Base-by-base conservation (phyloP, 345 rosid species). In the Turnera subulata region DNA sequence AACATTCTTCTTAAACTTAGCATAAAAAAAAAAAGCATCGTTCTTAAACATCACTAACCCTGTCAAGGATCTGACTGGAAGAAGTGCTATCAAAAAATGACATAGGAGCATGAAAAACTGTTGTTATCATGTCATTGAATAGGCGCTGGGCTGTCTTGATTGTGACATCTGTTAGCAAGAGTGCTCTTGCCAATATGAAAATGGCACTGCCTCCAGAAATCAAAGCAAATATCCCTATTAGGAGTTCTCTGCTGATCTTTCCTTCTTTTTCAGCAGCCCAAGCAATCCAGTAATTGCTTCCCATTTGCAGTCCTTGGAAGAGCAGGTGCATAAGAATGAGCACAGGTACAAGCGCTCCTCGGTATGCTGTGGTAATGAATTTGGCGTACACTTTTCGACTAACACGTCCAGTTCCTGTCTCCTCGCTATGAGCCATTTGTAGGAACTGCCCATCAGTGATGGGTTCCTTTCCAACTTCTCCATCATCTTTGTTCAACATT, bases 211-310 rank as follows among this genome's bases (percentile, higher is more conserved):
- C 93, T 42, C 83, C 76, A 3, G 89, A 85, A 43, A 83, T 35
- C 59, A 85, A 20, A 61, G 66, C 44, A 50, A 80, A 85, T 43
- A 77, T 61, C 37, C 85, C 78, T 15, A 85, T 71, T 66, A 85
- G 52, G 67, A 72, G 51, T 57, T 55, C 50, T 32, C 68, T 68
- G 45, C 59, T 54, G 55, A 83, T 72, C 26, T 29, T 46, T 54
- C 40, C 63, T 8, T 62, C 61, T 32, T 76, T 78, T 17, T 73
- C 85, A 1, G 84, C 68, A 42, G 84, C 87, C 85, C 88, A 84
- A 40, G 90, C 84, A 58, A 86, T 74, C 94, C 90, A 86, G 67
- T 83, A 86, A 54, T 76, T 83, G 80, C 90, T 86, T 1, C 76
- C 81, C 70, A 83, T 81, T 46, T 83, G 88, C 29, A 83, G 76